Conservation (phyloP, 169 alveolate species). For the Babesia divergens region DNA sequence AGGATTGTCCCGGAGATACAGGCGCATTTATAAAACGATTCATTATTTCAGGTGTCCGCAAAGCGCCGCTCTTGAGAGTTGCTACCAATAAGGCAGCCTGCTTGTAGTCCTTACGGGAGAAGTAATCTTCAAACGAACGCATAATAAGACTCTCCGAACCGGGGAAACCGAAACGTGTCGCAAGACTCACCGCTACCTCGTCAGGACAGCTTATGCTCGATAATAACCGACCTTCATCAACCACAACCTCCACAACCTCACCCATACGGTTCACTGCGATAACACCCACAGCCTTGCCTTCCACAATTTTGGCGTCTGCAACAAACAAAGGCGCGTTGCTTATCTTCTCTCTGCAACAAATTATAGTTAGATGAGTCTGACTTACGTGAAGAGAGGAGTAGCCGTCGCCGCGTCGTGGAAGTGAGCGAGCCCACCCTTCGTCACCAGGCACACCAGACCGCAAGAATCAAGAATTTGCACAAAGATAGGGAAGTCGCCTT, state of each 20-base stretch:
- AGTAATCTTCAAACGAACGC: constrained; percentile 82
- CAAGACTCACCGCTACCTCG: constrained; percentile 44
- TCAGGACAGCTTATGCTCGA: constrained; percentile 30
- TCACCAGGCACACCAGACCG: constrained; percentile 80
- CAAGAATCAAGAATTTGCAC: constrained; percentile 78
- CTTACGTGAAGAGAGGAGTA: constrained; percentile 35
- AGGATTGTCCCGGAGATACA: constrained; percentile 83
- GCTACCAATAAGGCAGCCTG: constrained; percentile 96
- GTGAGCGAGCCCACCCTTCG: constrained; percentile 71
- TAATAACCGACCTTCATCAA: constrained; percentile 58
- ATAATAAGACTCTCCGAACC: constrained; percentile 90
- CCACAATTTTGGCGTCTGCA: constrained; percentile 34
- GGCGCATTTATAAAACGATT: constrained; percentile 88
- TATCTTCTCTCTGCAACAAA: background rate
- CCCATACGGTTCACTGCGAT: constrained; percentile 52
- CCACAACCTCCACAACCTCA: constrained; percentile 20
- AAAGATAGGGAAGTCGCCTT: constrained; percentile 76
- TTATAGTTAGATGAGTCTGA: background rate
- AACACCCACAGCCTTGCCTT: constrained; percentile 35
- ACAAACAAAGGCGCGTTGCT: constrained; percentile 44
- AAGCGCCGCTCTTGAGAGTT: constrained; percentile 89
- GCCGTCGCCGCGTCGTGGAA: constrained; percentile 71
- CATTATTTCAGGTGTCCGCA: constrained; percentile 93
- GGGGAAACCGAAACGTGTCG: constrained; percentile 78
- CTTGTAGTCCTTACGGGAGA: constrained; percentile 84